Evolutionary conservation across 176 grass and related monocot species (phyloP), one percentile per base, ranked within the genome.

Genomic region (Neostapfia colusana): DNA sequence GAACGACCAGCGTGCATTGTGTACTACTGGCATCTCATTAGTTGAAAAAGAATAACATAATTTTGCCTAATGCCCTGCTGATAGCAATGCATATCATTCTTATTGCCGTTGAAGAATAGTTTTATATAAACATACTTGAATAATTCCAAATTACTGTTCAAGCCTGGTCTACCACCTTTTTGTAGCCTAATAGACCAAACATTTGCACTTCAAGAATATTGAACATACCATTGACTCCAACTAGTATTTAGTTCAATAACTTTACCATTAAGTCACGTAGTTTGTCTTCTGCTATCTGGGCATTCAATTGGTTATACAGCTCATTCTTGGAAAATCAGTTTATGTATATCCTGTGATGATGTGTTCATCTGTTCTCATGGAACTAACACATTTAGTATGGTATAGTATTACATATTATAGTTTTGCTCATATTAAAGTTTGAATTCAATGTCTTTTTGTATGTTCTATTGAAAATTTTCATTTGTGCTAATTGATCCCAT

Each of bases 351-450:
- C 76, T 77, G 10, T 69, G 0, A 12, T 69, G 26, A 7, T 42
- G 6, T 67, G 20, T 56, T 73, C 3, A 13, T 73, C 17, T 73
- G 35, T 72, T 72, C 28, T 46, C 8, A 23, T 58, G 59, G 17
- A 72, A 37, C 27, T 65, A 21, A 20, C 25, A 20, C 56, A 17
- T 14, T 44, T 71, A 0, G 11, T 8, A 79, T 54, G 31, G 41
- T 60, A 21, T 40, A 68, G 28, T 54, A 4, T 41, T 53, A 57
- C 0, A 34, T n/a, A 28, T 25, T 50, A 11, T 25, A 63, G 39
- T 87, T 58, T 70, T 49, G 38, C 89, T 68, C 27, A 35, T 70
- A 69, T 44, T 73, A 57, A 13, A 37, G 4, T 85, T 53, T 50
- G 3, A 41, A 60, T 40, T 59, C 45, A 71, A 39, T 41, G 25